Percentiles rank a stretch among this genome's conserved stretches.
Conservation (phyloP, 345 rosid species). For the Aquilaria yunnanensis region DNA sequence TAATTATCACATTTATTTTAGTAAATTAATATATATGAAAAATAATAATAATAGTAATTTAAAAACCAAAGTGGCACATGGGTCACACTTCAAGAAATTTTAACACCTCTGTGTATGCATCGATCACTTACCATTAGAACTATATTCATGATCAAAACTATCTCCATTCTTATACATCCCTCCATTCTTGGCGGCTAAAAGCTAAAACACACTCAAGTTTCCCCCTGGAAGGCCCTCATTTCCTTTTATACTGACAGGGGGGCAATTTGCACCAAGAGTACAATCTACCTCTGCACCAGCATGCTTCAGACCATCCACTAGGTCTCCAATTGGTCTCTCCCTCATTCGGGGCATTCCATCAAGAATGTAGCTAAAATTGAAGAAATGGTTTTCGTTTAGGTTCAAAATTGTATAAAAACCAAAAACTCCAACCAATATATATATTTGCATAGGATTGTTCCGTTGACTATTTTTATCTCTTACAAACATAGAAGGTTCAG, state of each 20-base stretch:
- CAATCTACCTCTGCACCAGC: conserved; percentile 86
- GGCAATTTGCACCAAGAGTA: conserved; percentile 68
- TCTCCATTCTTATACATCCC: no score
- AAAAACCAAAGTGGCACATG: no score
- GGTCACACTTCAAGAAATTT: no score
- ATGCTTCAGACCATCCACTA: conserved; percentile 85
- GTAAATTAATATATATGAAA: no score
- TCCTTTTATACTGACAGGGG: conserved; percentile 75
- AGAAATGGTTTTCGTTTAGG: not conserved
- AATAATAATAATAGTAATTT: no score
- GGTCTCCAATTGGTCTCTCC: conserved; percentile 93
- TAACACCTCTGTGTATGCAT: no score
- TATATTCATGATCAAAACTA: no score
- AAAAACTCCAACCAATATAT: not conserved
- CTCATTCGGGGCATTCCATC: conserved; percentile 99
- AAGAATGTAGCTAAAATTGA: conserved; percentile 59
- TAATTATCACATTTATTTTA: no score
- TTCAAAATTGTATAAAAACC: not conserved
- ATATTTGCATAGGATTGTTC: not conserved
- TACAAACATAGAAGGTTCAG: no score
- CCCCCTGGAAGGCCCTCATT: conserved; percentile 97
- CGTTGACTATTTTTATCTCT: no score
- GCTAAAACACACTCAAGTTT: conserved; percentile 41
- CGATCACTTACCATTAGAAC: no score
- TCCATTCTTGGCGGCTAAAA: not conserved